Percentiles rank a stretch among this genome's conserved stretches.
These are phyloP conservation scores for Ophiostoma angusticollis DNA, from an alignment of 2,329 filamentous ascomycete genomes.

Conservation along the genomic window DNA sequence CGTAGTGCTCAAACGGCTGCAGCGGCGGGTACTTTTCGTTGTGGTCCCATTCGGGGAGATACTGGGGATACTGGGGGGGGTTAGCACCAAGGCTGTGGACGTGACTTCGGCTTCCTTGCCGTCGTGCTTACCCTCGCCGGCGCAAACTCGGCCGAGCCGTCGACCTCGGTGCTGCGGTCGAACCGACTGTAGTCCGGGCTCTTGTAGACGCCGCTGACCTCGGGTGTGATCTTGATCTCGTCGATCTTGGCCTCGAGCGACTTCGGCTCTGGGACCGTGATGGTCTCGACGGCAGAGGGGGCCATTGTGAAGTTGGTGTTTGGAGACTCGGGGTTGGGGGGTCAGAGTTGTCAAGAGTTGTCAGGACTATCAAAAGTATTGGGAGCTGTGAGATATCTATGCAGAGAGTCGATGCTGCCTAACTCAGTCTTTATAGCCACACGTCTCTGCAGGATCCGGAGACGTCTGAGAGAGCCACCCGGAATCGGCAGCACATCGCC, in stretches of 20 bases:
- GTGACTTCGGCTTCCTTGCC: neutral
- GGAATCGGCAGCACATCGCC: no score
- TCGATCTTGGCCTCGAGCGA: conserved; percentile 17
- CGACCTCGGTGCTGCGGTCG: conserved; percentile 13
- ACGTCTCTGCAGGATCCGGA: no score
- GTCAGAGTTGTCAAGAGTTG: no score
- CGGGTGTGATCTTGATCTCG: conserved; percentile 24
- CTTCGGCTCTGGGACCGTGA: conserved; percentile 13
- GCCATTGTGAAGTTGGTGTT: no score
- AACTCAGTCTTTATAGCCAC: no score
- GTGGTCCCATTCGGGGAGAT: conserved; percentile 51
- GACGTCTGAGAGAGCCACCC: no score
- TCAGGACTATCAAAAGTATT: no score
- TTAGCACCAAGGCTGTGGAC: neutral
- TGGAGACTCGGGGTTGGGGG: no score
- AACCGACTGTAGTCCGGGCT: conserved; percentile 10
- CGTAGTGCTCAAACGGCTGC: conserved; percentile 51
- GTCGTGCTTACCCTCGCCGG: conserved; percentile 12
- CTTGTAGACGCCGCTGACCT: conserved; percentile 19
- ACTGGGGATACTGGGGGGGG: conserved; percentile 41
- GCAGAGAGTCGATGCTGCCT: no score
- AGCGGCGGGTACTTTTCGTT: conserved; percentile 48
- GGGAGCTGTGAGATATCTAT: no score
- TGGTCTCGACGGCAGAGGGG: conserved; percentile 13
- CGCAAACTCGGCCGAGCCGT: conserved; percentile 11